Evolutionary conservation across 2,329 filamentous ascomycete genomes (phyloP).

Genomic region (Coniochaeta sp.): DNA sequence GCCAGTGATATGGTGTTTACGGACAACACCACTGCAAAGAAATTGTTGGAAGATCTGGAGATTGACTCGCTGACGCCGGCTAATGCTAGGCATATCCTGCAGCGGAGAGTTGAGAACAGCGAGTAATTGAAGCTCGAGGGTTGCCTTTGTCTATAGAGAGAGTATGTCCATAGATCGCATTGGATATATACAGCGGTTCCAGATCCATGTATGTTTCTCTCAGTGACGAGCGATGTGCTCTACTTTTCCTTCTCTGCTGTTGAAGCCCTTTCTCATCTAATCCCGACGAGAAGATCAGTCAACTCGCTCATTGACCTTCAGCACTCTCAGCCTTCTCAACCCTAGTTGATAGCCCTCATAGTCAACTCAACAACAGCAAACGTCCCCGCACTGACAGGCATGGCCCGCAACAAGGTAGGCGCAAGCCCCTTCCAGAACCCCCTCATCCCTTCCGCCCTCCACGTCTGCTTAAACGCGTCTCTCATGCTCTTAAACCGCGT

Average conservation of each 20-base stretch:
- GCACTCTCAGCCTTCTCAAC: not conserved
- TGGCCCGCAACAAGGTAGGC: conserved; percentile 84
- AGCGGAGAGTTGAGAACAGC: conserved; percentile 57
- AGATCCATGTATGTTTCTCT: not conserved
- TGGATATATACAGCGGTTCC: not conserved
- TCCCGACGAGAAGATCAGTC: not conserved
- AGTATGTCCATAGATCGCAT: not conserved
- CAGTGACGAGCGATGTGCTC: not conserved
- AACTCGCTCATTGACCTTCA: not conserved
- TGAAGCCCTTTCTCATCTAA: not conserved
- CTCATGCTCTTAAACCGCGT: conserved; percentile 76
- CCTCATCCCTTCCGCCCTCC: conserved; percentile 62
- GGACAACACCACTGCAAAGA: conserved; percentile 49
- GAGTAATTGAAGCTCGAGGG: conserved; percentile 20
- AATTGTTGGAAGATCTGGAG: conserved; percentile 53
- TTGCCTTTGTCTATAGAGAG: not conserved
- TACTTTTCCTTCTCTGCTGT: not conserved
- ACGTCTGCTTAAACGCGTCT: conserved; percentile 83
- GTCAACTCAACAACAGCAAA: conserved; percentile 76
- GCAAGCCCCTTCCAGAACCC: conserved; percentile 95
- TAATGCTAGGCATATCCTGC: conserved; percentile 59
- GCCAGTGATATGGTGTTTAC: conserved; percentile 49
- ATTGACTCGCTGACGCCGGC: conserved; percentile 53
- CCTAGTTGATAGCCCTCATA: conserved; percentile 50
- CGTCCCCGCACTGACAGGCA: conserved; percentile 96